A percentile compares a stretch with the other conserved stretches of the same genome.
Conservation (phyloP, 2,329 filamentous ascomycete genomes). For the Orbilia ellipsospora region DNA sequence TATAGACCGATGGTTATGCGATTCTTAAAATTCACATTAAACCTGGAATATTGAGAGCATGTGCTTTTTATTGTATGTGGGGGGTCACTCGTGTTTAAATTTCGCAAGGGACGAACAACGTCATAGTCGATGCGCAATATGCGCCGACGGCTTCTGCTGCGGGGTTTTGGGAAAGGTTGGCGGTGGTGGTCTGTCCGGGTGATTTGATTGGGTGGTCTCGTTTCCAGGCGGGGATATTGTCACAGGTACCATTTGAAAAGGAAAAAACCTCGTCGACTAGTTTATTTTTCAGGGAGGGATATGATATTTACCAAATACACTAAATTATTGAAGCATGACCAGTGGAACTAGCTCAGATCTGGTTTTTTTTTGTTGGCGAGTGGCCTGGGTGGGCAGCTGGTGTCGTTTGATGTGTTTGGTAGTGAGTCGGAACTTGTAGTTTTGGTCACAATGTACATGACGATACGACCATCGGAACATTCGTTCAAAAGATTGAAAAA, state of each 20-base stretch:
- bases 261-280: no score
- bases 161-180: no score
- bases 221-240: no score
- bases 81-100: neutral
- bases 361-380: neutral
- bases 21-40: no score
- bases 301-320: no score
- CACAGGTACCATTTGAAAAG: no score
- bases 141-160: neutral
- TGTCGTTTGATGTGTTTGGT: neutral
- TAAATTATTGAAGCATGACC: no score
- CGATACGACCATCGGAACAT: neutral
- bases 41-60: no score
- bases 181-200: conserved; percentile 20
- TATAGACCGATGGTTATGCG: no score
- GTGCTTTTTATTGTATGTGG: no score
- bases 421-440: conserved; percentile 1
- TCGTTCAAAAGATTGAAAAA: conserved; percentile 3
- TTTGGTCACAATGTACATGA: neutral
- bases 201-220: conserved; percentile 30
- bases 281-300: no score
- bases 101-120: neutral
- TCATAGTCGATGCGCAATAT: conserved; percentile 29
- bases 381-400: no score
- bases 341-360: neutral